Base-by-base conservation (phyloP, 2,329 filamentous ascomycete genomes). In the Fusarium coffeatum region DNA sequence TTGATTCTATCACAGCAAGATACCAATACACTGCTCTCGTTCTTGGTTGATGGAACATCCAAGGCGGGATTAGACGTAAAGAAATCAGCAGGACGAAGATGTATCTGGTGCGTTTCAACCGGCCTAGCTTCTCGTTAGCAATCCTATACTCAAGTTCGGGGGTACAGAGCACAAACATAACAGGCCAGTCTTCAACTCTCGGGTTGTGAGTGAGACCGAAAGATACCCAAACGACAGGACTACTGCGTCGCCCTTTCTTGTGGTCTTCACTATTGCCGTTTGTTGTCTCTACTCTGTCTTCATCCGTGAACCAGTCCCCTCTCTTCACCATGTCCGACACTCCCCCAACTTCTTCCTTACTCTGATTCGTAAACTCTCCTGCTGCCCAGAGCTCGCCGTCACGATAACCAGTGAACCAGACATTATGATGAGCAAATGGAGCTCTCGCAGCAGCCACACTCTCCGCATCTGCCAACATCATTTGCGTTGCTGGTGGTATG, bases 321-420 rank as follows among this genome's bases (percentile, higher is more conserved):
- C 84, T 76, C 66, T 78, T 76, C 4, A 83, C 80, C 83, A 85
- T 85, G 59, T 81, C 81, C 48, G 77, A 76, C 12, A 86, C 83
- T 6, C 84, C 84, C 0, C 83, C 84, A 5, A 74, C 73, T 59
- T 85, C 83, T n/a, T 65, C 73, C 12, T 73, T 76, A 67, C 83
- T 84, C 78, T 85, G 84, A 64, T 86, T 86, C 5, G 84, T 86
- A 54, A 82, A 86, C 71, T 84, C 82, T 10, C 85, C 85, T 5
- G 83, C 84, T 2, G 83, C 84, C 80, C 80, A 86, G 16, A 85
- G 74, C 77, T 87, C 84, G 32, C 80, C 82, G 61, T 87, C 84
- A 6, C 81, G 78, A 69, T 86, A 78, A 7, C 82, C 83, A 3
- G 84, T 86, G 11, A 86, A 79, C 84, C 84, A 86, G 40, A 83